These are phyloP conservation scores for Nigrospora oryzae DNA, from an alignment of 2,329 filamentous ascomycete genomes.

Conservation along the genomic window DNA sequence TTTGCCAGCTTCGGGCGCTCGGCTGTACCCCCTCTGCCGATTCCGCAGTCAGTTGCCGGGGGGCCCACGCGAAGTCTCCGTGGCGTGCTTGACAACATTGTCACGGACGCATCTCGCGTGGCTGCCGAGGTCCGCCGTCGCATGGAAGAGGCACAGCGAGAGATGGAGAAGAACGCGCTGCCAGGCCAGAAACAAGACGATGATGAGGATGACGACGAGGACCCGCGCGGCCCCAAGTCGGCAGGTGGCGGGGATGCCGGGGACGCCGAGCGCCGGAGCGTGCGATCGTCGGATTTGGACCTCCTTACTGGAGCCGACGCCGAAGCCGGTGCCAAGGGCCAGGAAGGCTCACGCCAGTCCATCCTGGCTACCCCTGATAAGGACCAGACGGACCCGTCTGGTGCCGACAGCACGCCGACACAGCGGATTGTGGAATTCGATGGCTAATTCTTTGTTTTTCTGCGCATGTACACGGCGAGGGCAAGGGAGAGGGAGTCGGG, in stretches of 20 bases:
- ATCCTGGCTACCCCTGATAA: constrained; percentile 16
- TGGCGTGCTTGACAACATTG: constrained; percentile 93
- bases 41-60: constrained; percentile 27
- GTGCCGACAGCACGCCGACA: constrained; percentile 17
- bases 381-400: constrained; percentile 11
- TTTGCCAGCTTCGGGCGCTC: constrained; percentile 58
- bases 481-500: constrained; percentile 1
- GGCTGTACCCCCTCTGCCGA: constrained; percentile 27
- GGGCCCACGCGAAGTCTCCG: constrained; percentile 66
- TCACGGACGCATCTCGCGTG: constrained; percentile 93
- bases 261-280: constrained; percentile 54
- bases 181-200: constrained; percentile 55
- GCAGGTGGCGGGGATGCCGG: constrained; percentile 33
- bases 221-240: constrained; percentile 27
- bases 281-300: constrained; percentile 60
- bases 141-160: constrained; percentile 92
- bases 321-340: constrained; percentile 44
- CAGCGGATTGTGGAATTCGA: constrained; percentile 39
- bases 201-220: constrained; percentile 63
- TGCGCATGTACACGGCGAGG: not conserved
- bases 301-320: constrained; percentile 68
- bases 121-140: constrained; percentile 83
- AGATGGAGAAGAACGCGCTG: constrained; percentile 77
- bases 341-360: constrained; percentile 18
- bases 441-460: constrained; percentile 15